Percentiles rank a stretch among this genome's conserved stretches.
phyloP scores from a whole-genome alignment of 768 basidiomycete species.

The Suillus luteus region DNA sequence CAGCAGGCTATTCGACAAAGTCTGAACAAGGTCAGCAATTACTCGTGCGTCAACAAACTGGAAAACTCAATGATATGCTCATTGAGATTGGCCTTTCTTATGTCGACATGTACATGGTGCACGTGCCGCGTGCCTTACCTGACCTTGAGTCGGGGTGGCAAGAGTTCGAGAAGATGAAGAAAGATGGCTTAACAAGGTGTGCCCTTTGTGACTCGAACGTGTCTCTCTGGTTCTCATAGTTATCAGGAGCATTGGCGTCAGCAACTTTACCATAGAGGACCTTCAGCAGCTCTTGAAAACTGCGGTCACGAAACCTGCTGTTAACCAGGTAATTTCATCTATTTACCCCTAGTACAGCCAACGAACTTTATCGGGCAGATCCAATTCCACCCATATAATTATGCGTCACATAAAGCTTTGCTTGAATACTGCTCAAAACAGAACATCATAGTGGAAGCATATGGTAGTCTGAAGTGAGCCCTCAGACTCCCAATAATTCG shows the following conservation, averaged over 20 bases:
- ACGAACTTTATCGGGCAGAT: slow-evolving; percentile 42
- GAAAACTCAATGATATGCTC: neutral
- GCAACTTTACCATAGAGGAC: slow-evolving; percentile 59
- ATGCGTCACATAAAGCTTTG: slow-evolving; percentile 56
- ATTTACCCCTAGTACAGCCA: neutral
- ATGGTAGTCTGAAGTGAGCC: slow-evolving; percentile 59
- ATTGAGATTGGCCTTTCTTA: slow-evolving; percentile 59
- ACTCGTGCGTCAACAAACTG: neutral
- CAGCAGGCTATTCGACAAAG: slow-evolving; percentile 48
- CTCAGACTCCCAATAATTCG: slow-evolving; percentile 27
- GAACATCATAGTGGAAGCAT: slow-evolving; percentile 64
- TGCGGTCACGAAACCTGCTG: slow-evolving; percentile 60
- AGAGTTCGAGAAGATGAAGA: slow-evolving; percentile 56
- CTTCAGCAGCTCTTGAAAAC: slow-evolving; percentile 53
- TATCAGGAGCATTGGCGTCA: slow-evolving; percentile 69
- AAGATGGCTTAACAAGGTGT: slow-evolving; percentile 39
- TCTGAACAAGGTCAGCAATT: slow-evolving; percentile 46
- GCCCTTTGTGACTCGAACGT: neutral
- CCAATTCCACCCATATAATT: slow-evolving; percentile 71
- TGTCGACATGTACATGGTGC: slow-evolving; percentile 74
- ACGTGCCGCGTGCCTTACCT: slow-evolving; percentile 41
- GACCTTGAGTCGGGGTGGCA: slow-evolving; percentile 49
- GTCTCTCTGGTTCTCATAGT: neutral
- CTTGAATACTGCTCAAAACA: slow-evolving; percentile 55
- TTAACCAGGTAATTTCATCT: slow-evolving; percentile 57